Percentiles rank a stretch among this genome's conserved stretches.
Evolutionary conservation across 257 asterid species (phyloP).

Genomic region (Solanum sparsipilum): DNA sequence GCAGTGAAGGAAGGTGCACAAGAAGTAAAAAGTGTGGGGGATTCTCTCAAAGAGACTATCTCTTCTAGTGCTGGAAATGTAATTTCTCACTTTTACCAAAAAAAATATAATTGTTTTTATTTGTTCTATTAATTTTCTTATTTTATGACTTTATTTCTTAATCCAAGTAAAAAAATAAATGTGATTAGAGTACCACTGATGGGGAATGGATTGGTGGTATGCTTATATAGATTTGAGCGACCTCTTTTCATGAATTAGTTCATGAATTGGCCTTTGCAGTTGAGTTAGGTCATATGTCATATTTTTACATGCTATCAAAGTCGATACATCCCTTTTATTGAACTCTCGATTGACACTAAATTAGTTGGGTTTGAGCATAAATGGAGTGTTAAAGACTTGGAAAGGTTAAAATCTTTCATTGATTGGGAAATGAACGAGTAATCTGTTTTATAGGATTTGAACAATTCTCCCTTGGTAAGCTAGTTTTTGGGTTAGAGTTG

Average conservation of each 20-base stretch:
- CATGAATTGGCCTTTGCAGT: not conserved
- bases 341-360: not conserved
- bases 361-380: not conserved
- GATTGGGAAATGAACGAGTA: not conserved
- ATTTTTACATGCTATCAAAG: not conserved
- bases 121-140: not conserved
- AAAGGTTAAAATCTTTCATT: not conserved
- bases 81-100: not conserved
- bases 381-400: not conserved
- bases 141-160: too few species aligned
- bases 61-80: slow-evolving; percentile 42
- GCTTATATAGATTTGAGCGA: not conserved
- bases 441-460: not conserved
- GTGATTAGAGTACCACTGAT: not conserved
- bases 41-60: slow-evolving; percentile 26
- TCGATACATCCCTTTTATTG: too few species aligned
- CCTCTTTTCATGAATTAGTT: too few species aligned
- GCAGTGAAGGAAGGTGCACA: slow-evolving; percentile 57
- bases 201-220: not conserved
- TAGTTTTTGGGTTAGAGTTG: not conserved
- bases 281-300: not conserved
- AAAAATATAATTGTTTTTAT: not conserved
- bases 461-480: rapidly evolving
- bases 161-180: not conserved
- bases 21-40: slow-evolving; percentile 39